Percentiles rank a stretch among this genome's conserved stretches.
Conservation (phyloP, 2,329 filamentous ascomycete species). For the Colletotrichum lupini region DNA sequence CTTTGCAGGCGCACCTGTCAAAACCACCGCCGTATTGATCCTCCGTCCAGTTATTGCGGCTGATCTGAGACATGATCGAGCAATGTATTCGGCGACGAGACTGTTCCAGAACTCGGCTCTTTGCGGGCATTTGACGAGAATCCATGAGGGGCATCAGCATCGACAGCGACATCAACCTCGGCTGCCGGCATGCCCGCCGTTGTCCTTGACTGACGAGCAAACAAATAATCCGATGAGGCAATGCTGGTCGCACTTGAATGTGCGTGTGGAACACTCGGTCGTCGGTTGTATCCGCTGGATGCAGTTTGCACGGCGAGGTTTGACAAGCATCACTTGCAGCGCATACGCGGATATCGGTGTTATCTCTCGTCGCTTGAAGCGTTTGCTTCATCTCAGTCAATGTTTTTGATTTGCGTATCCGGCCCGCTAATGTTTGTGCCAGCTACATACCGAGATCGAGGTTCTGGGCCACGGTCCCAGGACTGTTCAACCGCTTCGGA, state of each 20-base stretch:
- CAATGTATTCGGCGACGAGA: slow-evolving; percentile 3
- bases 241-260: background rate
- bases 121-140: background rate
- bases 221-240: slow-evolving; percentile 4
- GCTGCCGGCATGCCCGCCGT: background rate
- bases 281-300: slow-evolving; percentile 11
- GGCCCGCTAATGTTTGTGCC: background rate
- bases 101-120: background rate
- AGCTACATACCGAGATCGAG: slow-evolving; percentile 17
- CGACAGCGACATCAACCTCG: background rate
- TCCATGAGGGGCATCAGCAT: background rate
- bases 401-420: background rate
- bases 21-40: background rate
- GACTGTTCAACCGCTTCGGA: background rate
- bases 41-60: background rate
- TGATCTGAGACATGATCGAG: slow-evolving; percentile 18
- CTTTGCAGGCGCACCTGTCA: background rate
- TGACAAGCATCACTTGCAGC: background rate
- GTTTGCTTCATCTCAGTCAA: too few species aligned
- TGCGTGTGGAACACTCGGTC: slow-evolving; percentile 14
- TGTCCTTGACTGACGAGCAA: background rate
- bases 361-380: background rate
- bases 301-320: background rate
- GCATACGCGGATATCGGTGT: background rate
- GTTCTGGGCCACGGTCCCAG: background rate